These are phyloP conservation scores for Miamiensis avidus DNA, from an alignment of 169 alveolate species.

Conservation along the genomic window DNA sequence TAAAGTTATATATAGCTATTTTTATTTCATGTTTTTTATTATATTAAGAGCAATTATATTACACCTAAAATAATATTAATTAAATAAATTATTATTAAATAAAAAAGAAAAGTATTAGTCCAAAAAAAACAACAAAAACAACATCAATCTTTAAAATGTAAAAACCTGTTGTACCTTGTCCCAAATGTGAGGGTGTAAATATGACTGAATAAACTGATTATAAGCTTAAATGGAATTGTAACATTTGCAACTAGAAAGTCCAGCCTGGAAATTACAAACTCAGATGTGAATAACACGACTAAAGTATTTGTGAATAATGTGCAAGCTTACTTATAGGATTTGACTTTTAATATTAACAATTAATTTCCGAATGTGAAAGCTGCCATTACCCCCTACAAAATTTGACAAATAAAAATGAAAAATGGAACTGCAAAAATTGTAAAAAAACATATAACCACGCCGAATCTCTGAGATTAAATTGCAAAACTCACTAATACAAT, in stretches of 20 bases:
- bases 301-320: neutral
- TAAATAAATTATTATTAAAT: no score
- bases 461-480: neutral
- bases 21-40: no score
- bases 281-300: neutral
- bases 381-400: neutral
- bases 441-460: neutral
- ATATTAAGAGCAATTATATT: no score
- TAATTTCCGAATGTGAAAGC: neutral
- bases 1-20: no score
- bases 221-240: neutral
- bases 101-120: no score
- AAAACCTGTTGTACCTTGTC: no score
- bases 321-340: neutral
- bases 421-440: neutral
- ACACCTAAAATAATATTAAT: no score
- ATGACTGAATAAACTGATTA: no score
- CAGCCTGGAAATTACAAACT: neutral
- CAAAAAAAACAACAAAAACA: no score
- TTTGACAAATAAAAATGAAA: neutral
- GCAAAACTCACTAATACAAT: neutral
- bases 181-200: no score
- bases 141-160: no score
- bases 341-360: neutral
- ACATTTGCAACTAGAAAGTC: neutral